phyloP scores from a whole-genome alignment of 148 eudicot genomes.

The Amaranthus cruentus region DNA sequence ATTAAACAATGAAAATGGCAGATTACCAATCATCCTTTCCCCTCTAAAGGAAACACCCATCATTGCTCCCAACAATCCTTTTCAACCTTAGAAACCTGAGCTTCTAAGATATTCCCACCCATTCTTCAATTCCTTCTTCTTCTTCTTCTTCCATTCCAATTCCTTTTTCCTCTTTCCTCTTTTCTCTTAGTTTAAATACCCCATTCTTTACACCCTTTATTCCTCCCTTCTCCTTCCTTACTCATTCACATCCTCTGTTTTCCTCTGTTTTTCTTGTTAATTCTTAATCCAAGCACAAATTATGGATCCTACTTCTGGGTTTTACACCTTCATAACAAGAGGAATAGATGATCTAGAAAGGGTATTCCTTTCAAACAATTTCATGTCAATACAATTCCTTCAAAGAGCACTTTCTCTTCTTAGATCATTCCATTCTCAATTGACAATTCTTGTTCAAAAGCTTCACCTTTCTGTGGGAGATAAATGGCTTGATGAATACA shows the following conservation, averaged over 20 bases:
- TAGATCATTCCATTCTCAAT: conserved; percentile 56
- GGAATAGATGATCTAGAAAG: conserved; percentile 67
- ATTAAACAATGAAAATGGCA: conserved; percentile 81
- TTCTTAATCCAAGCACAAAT: not conserved
- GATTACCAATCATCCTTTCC: conserved; percentile 87
- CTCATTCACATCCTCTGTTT: conserved; percentile 10
- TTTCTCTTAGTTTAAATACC: conserved; percentile 30
- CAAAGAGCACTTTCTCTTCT: conserved; percentile 51
- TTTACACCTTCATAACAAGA: conserved; percentile 56
- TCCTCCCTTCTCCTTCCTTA: conserved; percentile 11
- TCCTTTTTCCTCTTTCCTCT: not conserved
- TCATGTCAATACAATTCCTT: conserved; percentile 68
- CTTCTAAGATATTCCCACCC: conserved; percentile 57
- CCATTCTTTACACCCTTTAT: conserved; percentile 15
- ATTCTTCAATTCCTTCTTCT: conserved; percentile 6
- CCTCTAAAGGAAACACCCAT: conserved; percentile 93
- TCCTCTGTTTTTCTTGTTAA: not conserved
- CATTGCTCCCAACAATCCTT: conserved; percentile 95
- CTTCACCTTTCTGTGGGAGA: conserved; percentile 66
- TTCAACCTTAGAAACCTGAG: conserved; percentile 77
- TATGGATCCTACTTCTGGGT: conserved; percentile 62
- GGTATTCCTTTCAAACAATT: conserved; percentile 47
- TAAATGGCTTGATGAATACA: conserved; percentile 76
- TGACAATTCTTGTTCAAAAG: conserved; percentile 53
- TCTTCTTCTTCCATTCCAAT: conserved; percentile 14